phyloP scores from a whole-genome alignment of 1,284 basidiomycete species.

The Papiliotrema nemorosa region DNA sequence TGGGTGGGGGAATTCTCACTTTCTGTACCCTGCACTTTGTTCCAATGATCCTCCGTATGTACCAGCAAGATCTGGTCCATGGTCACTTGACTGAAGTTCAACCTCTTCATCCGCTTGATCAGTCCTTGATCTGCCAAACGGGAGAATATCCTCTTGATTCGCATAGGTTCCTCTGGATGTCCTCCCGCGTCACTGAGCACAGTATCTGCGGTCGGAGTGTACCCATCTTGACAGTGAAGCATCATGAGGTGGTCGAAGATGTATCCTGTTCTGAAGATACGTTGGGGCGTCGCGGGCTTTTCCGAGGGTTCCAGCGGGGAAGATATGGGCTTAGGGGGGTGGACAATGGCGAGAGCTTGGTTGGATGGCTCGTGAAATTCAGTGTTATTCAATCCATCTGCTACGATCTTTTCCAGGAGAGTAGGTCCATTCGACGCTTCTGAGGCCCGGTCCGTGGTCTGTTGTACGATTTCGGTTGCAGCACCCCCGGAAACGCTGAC shows the following conservation, averaged over 20 bases:
- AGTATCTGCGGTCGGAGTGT: constrained; percentile 51
- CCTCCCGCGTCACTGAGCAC: constrained; percentile 46
- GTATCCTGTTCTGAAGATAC: constrained; percentile 60
- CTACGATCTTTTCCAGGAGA: too few species aligned
- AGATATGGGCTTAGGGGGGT: too few species aligned
- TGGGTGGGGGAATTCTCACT: too few species aligned
- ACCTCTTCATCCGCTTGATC: constrained; percentile 67
- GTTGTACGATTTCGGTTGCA: too few species aligned
- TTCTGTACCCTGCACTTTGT: constrained; percentile 68
- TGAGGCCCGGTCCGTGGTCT: too few species aligned
- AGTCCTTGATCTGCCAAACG: constrained; percentile 62
- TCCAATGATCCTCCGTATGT: constrained; percentile 85
- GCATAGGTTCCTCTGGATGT: constrained; percentile 85
- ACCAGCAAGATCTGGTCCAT: constrained; percentile 80
- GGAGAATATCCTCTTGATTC: constrained; percentile 76
- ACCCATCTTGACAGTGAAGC: constrained; percentile 58
- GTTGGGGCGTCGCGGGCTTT: too few species aligned
- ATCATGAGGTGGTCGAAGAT: constrained; percentile 88
- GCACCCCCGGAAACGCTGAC: too few species aligned
- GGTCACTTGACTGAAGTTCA: constrained; percentile 70
- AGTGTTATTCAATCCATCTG: too few species aligned
- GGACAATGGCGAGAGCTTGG: too few species aligned
- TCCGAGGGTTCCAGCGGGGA: too few species aligned
- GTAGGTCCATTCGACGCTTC: too few species aligned
- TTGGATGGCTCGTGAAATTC: too few species aligned